A percentile compares a stretch with the other conserved stretches of the same genome.
Conservation (phyloP, 805 yeast genomes). For the Jamesozyma piceae region DNA sequence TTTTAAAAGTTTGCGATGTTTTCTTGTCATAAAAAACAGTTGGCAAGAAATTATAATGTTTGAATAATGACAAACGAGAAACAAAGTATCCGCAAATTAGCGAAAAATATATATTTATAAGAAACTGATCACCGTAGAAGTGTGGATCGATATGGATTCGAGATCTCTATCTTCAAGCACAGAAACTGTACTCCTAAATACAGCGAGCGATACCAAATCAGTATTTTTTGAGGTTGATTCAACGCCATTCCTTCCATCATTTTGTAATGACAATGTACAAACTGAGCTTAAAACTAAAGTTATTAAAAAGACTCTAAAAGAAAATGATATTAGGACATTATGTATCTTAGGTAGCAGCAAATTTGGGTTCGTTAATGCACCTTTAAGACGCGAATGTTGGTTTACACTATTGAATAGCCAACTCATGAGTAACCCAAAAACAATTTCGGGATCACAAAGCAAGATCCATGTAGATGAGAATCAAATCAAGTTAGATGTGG, state of each 20-base stretch:
- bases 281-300: slow-evolving; percentile 3
- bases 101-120: too few species aligned
- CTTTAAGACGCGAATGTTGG: slow-evolving; percentile 18
- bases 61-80: too few species aligned
- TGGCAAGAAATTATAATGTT: too few species aligned
- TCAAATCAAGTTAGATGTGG: slow-evolving; percentile 73
- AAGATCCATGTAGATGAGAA: slow-evolving; percentile 55
- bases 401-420: slow-evolving; percentile 25
- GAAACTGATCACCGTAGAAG: too few species aligned
- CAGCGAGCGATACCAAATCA: background rate
- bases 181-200: background rate
- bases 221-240: background rate
- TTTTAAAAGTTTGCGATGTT: too few species aligned
- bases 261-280: background rate
- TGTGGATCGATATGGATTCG: background rate
- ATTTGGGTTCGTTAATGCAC: slow-evolving; percentile 21
- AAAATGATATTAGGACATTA: slow-evolving; percentile 9
- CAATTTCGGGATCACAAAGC: background rate
- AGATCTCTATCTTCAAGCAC: background rate
- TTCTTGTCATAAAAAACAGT: too few species aligned
- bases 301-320: slow-evolving; percentile 12
- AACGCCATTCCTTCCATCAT: slow-evolving; percentile 2
- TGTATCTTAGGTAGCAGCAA: slow-evolving; percentile 15
- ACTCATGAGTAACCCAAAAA: background rate
- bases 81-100: too few species aligned